Base-by-base conservation (phyloP, 371 early-diverging fungal genomes). In the Rhizopus arrhizus region DNA sequence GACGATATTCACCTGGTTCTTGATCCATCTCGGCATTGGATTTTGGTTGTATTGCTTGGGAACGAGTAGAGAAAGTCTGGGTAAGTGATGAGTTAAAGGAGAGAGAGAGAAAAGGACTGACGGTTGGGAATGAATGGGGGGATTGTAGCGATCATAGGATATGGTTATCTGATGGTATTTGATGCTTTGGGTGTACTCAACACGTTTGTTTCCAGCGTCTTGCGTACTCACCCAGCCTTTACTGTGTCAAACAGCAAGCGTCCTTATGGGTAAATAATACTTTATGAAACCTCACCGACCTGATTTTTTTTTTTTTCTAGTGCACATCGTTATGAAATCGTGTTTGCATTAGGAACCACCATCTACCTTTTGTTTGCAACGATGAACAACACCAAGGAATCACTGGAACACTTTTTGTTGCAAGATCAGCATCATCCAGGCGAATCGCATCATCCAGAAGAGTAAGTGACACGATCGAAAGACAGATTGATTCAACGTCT, bases 331-430 rank as follows among this genome's bases (percentile, higher is more conserved):
- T 81, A 77, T 51, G 86, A 85, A 56, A 72, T 86, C 49, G 70
- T 87, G 33, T 81, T 85, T 77, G 84, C 84, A 1, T 53, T 87
- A 59, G 81, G 75, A 22, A 84, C 74, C 15, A 78, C 80, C 7
- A 80, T 87, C 43, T 87, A 80, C 59, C 68, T 87, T 28, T 60
- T 87, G 42, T 87, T 85, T 65, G 81, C 76, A n/a, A 84, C 85
- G 3, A 85, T 87, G 84, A 80, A 85, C 59, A 83, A 80, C 59
- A 77, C 83, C n/a, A 87, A 87, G 59, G 88, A 87, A 70, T 82
- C 84, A 15, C 61, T 85, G 28, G 86, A 87, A 48, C 86, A 87
- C 61, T 58, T 84, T 29, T 71, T 87, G 54, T 65, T 84, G 31
- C 82, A 81, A 54, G 74, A 68, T 9, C 73, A 77, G 28, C 79